These are phyloP conservation scores for Davidsoniella virescens DNA, from an alignment of 2,329 filamentous ascomycete species.

Conservation along the genomic window DNA sequence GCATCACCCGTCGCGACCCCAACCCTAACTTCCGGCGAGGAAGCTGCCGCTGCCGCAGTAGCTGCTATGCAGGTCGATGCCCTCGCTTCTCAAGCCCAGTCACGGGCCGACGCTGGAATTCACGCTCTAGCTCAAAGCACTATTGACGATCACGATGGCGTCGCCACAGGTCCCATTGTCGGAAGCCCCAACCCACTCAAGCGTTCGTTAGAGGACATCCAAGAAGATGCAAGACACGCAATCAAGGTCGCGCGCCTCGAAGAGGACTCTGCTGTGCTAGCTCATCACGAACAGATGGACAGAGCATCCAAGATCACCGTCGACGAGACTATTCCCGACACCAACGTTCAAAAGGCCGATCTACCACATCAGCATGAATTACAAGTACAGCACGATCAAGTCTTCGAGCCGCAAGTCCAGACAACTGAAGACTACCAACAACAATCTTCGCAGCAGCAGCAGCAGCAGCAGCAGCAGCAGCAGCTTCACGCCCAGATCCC, in stretches of 20 bases:
- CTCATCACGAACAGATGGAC: slow-evolving; percentile 16
- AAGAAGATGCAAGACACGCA: slow-evolving; percentile 5
- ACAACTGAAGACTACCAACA: slow-evolving; percentile 1
- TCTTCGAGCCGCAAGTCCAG: slow-evolving; percentile 1
- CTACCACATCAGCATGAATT: slow-evolving; percentile 9
- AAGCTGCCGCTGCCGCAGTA: slow-evolving; percentile 10
- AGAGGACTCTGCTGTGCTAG: neutral
- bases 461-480: neutral
- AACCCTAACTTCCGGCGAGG: slow-evolving; percentile 17
- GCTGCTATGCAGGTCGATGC: slow-evolving; percentile 25
- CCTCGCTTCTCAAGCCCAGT: slow-evolving; percentile 21
- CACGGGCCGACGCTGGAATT: slow-evolving; percentile 10
- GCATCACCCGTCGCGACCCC: slow-evolving; percentile 25
- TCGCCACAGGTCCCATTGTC: slow-evolving; percentile 9
- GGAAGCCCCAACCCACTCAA: slow-evolving; percentile 24
- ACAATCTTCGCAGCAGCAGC: neutral
- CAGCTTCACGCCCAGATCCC: slow-evolving; percentile 4
- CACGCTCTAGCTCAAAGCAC: neutral
- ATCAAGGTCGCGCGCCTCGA: slow-evolving; percentile 11
- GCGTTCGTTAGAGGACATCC: slow-evolving; percentile 22
- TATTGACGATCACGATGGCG: neutral
- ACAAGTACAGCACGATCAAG: slow-evolving; percentile 5
- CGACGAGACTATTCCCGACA: too few species aligned
- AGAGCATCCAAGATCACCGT: too few species aligned
- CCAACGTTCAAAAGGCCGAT: slow-evolving; percentile 16